phyloP scores from a whole-genome alignment of 495 filamentous ascomycete genomes.

The Penicillium canescens region DNA sequence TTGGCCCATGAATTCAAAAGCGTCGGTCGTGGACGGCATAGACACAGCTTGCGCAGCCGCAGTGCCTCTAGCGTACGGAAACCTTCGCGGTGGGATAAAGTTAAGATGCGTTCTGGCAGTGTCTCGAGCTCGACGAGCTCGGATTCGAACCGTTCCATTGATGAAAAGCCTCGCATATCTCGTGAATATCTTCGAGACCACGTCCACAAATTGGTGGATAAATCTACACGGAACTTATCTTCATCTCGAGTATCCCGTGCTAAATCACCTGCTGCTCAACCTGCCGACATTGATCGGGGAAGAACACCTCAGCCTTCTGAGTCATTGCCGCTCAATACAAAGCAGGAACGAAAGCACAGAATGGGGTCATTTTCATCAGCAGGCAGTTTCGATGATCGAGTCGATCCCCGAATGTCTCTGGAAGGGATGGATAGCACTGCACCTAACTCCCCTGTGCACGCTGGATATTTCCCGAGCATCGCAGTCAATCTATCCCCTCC shows the following conservation, averaged over 20 bases:
- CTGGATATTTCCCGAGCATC: constrained; percentile 56
- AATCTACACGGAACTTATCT: constrained; percentile 5
- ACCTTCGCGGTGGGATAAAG: constrained; percentile 22
- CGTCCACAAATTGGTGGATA: constrained; percentile 5
- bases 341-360: constrained; percentile 14
- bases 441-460: constrained; percentile 46
- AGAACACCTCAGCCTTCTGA: constrained; percentile 5
- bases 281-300: constrained; percentile 2
- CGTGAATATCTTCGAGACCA: constrained; percentile 2
- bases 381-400: constrained; percentile 37
- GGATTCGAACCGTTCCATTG: constrained; percentile 19
- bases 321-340: constrained; percentile 9
- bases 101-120: constrained; percentile 31
- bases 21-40: constrained; percentile 35
- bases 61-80: constrained; percentile 27
- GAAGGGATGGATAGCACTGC: constrained; percentile 50
- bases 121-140: constrained; percentile 31
- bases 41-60: constrained; percentile 25
- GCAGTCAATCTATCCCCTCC: constrained; percentile 56
- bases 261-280: constrained; percentile 10
- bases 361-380: constrained; percentile 36
- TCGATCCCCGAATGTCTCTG: constrained; percentile 41
- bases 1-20: constrained; percentile 31
- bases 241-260: constrained; percentile 8
- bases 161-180: constrained; percentile 11